Evolutionary conservation across 768 basidiomycete genomes (phyloP).

Genomic region (Russula vinacea): DNA sequence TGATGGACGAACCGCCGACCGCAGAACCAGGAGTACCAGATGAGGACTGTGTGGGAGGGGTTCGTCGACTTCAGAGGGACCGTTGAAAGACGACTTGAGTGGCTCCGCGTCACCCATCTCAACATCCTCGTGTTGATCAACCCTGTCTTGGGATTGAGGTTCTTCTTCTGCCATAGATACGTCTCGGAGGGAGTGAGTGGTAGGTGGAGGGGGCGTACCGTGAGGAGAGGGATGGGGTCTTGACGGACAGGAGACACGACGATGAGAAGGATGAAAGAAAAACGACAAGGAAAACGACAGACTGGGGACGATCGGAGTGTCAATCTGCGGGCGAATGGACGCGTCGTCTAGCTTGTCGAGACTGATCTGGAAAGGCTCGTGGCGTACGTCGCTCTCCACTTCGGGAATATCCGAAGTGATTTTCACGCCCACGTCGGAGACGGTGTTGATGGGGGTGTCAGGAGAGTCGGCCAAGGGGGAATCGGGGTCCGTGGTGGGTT

Average conservation of each 20-base stretch:
- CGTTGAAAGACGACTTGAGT: constrained; percentile 30
- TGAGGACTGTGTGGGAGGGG: constrained; percentile 30
- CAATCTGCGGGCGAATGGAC: constrained; percentile 46
- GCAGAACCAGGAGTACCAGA: constrained; percentile 33
- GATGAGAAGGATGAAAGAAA: constrained; percentile 1
- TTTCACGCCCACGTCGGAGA: constrained; percentile 52
- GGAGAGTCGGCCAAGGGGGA: constrained; percentile 48
- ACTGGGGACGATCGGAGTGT: constrained; percentile 53
- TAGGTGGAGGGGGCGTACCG: constrained; percentile 48
- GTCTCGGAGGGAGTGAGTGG: constrained; percentile 49
- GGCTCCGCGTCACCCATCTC: constrained; percentile 33
- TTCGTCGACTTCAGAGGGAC: constrained; percentile 32
- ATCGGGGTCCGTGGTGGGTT: constrained; percentile 23
- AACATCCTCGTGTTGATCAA: constrained; percentile 22
- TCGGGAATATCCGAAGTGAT: constrained; percentile 60
- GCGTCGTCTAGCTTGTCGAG: constrained; percentile 43
- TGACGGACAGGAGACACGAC: constrained; percentile 32
- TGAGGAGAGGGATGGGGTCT: constrained; percentile 46
- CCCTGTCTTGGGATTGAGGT: constrained; percentile 11
- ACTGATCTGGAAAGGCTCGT: constrained; percentile 55
- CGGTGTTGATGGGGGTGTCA: constrained; percentile 56
- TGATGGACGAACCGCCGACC: constrained; percentile 36
- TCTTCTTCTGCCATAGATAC: constrained; percentile 54
- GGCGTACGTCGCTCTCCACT: constrained; percentile 65
- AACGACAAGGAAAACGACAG: constrained; percentile 32